These are phyloP conservation scores for Magnusiomyces suaveolens DNA, from an alignment of 1,139 yeast genomes.

Conservation along the genomic window DNA sequence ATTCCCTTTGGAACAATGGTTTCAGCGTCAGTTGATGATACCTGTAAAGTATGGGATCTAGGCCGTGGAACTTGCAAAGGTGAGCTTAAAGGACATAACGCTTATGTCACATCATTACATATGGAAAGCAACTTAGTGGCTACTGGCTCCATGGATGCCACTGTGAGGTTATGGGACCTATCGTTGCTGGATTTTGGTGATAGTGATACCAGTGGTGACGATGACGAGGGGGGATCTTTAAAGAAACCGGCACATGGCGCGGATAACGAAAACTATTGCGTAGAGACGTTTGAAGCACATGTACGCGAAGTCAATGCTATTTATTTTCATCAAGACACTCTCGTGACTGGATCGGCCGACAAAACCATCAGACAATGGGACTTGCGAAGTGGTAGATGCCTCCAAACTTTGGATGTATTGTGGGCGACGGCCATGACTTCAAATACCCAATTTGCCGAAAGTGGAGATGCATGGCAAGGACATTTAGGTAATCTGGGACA, in stretches of 20 bases:
- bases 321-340: conserved; percentile 40
- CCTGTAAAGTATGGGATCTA: conserved; percentile 79
- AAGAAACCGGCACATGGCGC: not conserved
- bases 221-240: conserved; percentile 15
- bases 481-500: conserved; percentile 1
- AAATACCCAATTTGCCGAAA: conserved; percentile 16
- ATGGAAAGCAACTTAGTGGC: conserved; percentile 45
- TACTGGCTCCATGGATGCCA: conserved; percentile 57
- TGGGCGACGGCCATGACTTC: conserved; percentile 41
- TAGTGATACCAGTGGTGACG: conserved; percentile 8
- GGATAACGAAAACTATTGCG: conserved; percentile 26
- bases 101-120: conserved; percentile 50
- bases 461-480: conserved; percentile 19
- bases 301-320: conserved; percentile 55
- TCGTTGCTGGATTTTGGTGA: conserved; percentile 25
- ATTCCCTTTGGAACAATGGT: conserved; percentile 65
- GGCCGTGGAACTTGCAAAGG: conserved; percentile 37
- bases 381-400: conserved; percentile 44
- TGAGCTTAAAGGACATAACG: conserved; percentile 32
- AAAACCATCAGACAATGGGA: conserved; percentile 56
- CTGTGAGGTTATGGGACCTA: conserved; percentile 51
- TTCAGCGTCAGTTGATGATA: conserved; percentile 70
- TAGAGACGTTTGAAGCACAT: conserved; percentile 51
- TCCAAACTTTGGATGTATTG: conserved; percentile 51
- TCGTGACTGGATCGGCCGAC: conserved; percentile 52